Evolutionary conservation across 129 eudicot species (phyloP).

Genomic region (Glebionis coronaria): DNA sequence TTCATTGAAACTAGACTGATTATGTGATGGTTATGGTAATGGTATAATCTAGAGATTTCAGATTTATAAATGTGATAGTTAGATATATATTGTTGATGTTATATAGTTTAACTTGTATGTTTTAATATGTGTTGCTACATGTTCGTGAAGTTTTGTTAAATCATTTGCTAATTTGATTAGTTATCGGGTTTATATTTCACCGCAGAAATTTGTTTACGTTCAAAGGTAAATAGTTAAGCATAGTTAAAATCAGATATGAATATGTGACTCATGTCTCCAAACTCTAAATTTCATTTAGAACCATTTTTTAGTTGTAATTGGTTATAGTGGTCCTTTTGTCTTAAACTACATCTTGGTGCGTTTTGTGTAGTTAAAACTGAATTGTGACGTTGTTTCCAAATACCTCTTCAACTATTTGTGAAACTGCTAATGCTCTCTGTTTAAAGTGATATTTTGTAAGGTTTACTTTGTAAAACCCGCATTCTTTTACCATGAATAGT

Average conservation of each 20-base stretch:
- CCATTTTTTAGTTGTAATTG: slow-evolving; percentile 5
- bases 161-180: slow-evolving; percentile 13
- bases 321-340: background rate
- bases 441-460: slow-evolving; percentile 1
- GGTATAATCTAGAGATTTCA: too few relatives aligned
- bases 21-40: too few relatives aligned
- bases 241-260: background rate
- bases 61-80: too few relatives aligned
- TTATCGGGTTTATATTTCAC: background rate
- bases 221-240: slow-evolving; percentile 6
- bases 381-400: background rate
- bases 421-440: background rate
- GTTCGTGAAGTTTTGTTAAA: background rate
- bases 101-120: too few relatives aligned
- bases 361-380: background rate
- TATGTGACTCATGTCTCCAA: too few relatives aligned
- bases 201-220: slow-evolving; percentile 4
- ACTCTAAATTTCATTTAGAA: background rate
- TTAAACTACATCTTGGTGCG: slow-evolving; percentile 4
- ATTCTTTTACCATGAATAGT: too few relatives aligned
- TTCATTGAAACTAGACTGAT: too few relatives aligned
- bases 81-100: too few relatives aligned
- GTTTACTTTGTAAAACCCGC: too few relatives aligned
- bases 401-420: background rate
- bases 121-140: too few relatives aligned